Evolutionary conservation across 306 rosid species (phyloP).

Genomic region (Lathyrus oleraceus): DNA sequence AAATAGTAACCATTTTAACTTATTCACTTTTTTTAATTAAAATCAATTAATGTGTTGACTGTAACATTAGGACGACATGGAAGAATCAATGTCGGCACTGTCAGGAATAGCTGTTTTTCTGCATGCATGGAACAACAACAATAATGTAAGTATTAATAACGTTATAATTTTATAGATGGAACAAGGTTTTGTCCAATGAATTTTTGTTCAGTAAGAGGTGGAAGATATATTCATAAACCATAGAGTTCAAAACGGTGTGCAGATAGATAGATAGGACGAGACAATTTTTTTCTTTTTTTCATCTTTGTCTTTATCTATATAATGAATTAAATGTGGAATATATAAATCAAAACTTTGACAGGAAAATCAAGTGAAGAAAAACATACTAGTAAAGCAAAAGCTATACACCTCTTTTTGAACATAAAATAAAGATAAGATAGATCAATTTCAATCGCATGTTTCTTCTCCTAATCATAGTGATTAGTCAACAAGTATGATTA

Average conservation of each 20-base stretch:
- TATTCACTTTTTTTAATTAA: no score
- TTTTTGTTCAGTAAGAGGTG: not conserved
- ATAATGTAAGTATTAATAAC: not conserved
- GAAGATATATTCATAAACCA: not conserved
- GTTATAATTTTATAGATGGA: not conserved
- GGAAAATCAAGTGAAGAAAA: slow-evolving; percentile 35
- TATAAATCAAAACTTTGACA: not conserved
- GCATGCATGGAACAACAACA: not conserved
- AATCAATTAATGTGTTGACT: not conserved
- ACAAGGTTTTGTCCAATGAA: not conserved
- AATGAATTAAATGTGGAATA: not conserved
- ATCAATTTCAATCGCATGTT: slow-evolving; percentile 28
- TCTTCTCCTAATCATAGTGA: slow-evolving; percentile 26
- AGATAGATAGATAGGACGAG: not conserved
- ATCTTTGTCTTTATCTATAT: not conserved
- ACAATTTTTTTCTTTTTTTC: not conserved
- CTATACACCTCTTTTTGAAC: slow-evolving; percentile 34
- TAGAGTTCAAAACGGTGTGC: not conserved
- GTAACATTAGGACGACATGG: not conserved
- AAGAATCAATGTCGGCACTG: not conserved
- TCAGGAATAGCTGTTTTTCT: not conserved
- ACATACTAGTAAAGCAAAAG: slow-evolving; percentile 52
- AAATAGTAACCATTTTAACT: no score
- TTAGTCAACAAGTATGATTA: slow-evolving; percentile 75
- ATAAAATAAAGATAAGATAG: slow-evolving; percentile 41